Conservation (phyloP, 768 basidiomycete genomes). For the Cyathus striatus region DNA sequence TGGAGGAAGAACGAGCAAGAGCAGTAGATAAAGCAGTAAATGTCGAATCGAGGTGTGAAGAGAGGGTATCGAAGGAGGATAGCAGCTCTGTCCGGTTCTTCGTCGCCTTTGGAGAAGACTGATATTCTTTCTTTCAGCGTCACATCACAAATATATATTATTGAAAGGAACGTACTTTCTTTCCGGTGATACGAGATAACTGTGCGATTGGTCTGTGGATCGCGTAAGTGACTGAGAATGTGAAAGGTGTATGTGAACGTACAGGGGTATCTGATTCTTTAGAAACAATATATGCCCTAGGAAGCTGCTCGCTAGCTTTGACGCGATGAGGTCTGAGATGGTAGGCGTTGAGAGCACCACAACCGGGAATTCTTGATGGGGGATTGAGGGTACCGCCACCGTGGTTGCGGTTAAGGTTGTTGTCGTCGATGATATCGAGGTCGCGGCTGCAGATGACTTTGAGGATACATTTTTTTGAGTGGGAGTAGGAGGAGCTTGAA, state of each 20-base stretch:
- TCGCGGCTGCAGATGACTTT: too few relatives aligned
- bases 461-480: too few relatives aligned
- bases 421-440: too few relatives aligned
- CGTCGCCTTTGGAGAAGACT: conserved; percentile 42
- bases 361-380: too few relatives aligned
- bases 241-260: conserved; percentile 20
- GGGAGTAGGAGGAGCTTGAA: too few relatives aligned
- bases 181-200: conserved; percentile 47
- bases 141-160: too few relatives aligned
- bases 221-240: neutral
- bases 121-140: too few relatives aligned
- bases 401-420: too few relatives aligned
- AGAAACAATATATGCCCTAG: conserved; percentile 71
- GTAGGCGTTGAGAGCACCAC: too few relatives aligned
- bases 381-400: too few relatives aligned
- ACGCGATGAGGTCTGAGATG: conserved; percentile 59
- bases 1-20: conserved; percentile 30
- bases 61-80: conserved; percentile 61
- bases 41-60: conserved; percentile 71
- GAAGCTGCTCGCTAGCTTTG: conserved; percentile 55
- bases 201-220: conserved; percentile 57
- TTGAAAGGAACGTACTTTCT: conserved; percentile 38
- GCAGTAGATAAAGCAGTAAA: conserved; percentile 71
- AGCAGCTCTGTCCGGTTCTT: conserved; percentile 63
- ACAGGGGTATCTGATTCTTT: conserved; percentile 80